A percentile compares a stretch with the other conserved stretches of the same genome.
Conservation (phyloP, 257 asterid genomes). For the Nyctanthes arbortristis region DNA sequence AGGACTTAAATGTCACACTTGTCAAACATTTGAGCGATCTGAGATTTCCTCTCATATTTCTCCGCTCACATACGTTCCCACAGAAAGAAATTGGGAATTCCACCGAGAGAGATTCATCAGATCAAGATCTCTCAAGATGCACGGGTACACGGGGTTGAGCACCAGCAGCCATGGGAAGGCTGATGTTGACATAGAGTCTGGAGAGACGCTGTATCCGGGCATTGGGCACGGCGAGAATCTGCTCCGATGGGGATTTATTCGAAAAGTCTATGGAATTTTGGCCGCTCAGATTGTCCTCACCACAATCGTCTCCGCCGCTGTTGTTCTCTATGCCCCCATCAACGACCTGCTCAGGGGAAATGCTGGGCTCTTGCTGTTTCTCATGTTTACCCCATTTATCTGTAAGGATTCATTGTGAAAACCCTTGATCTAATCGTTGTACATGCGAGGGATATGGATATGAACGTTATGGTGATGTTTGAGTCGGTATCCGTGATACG, state of each 20-base stretch:
- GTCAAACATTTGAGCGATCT: too few relatives aligned
- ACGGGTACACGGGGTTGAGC: slow-evolving; percentile 54
- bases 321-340: slow-evolving; percentile 75
- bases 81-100: too few relatives aligned
- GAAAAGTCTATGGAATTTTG: slow-evolving; percentile 89
- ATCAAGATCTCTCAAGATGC: slow-evolving; percentile 38
- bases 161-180: slow-evolving; percentile 37
- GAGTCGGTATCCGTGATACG: too few relatives aligned
- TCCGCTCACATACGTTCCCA: too few relatives aligned
- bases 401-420: slow-evolving; percentile 41
- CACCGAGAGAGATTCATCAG: slow-evolving; percentile 1
- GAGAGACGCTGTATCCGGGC: slow-evolving; percentile 81
- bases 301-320: slow-evolving; percentile 62
- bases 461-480: background rate
- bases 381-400: slow-evolving; percentile 78
- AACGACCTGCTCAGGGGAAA: slow-evolving; percentile 77
- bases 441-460: background rate
- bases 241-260: slow-evolving; percentile 97
- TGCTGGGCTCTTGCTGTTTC: slow-evolving; percentile 68
- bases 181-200: slow-evolving; percentile 55
- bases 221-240: slow-evolving; percentile 89
- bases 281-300: slow-evolving; percentile 84
- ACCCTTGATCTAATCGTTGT: background rate
- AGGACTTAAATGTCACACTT: too few relatives aligned
- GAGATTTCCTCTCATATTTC: too few relatives aligned